Evolutionary conservation across 257 asterid species (phyloP), one percentile per base, ranked within the genome.

Genomic region (Lantana camara): DNA sequence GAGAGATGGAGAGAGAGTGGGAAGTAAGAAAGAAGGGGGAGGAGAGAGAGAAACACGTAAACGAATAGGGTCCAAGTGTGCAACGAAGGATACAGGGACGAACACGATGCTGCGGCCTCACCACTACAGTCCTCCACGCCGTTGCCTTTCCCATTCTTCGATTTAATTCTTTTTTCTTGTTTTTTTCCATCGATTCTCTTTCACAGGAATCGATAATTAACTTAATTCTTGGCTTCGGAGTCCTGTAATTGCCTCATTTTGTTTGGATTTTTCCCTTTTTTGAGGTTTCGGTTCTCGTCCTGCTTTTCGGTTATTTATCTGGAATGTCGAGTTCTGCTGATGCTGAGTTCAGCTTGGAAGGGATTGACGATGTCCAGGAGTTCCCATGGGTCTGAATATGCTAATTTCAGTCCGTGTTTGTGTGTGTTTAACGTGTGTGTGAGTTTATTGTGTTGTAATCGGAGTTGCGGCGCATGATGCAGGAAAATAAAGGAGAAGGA

Each of bases 301-400:
- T 20, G 0, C 14, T 17, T 29, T 9, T 27, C 32, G 10, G 9
- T 5, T 14, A 11, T 16, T 15, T 16, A 2, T 19, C 54, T 19
- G 16, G 16, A 44, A 44, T 44, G 49, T 7, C 27, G n/a, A 5
- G 11, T 47, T 45, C 22, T 45, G 15, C 51, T 45, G 51, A 10
- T 16, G 12, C 23, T 17, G 23, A 2, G 11, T 15, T 45, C 64
- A 69, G 61, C 63, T 71, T 86, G 77, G 91, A 86, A 77, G 97
- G 91, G 49, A 47, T 88, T 46, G 87, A 79, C 30, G 91, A 81
- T 76, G 95, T 88, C 34, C 84, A 75, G 41, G 93, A 86, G 47
- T 85, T 73, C 53, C 85, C 87, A 20, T 75, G 86, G 95, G 99
- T 93, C 2, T 63, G 73, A n/a, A 4, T 72, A 57, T 74, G 0